These are phyloP conservation scores for Monosporascus sp. DNA, from an alignment of 2,329 filamentous ascomycete species.

Conservation along the genomic window DNA sequence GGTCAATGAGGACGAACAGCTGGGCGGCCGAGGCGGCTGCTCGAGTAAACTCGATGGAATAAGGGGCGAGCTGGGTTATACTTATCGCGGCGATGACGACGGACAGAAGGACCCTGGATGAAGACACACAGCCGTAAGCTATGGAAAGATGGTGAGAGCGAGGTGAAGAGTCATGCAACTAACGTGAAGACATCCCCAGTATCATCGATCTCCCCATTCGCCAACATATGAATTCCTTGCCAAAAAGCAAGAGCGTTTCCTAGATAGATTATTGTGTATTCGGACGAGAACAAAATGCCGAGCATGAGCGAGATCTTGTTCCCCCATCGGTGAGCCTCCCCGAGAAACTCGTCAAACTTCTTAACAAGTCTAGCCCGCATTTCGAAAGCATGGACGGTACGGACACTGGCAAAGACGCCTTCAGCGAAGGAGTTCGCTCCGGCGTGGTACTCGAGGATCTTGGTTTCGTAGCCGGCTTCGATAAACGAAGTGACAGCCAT, in stretches of 20 bases:
- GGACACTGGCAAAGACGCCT: slow-evolving; percentile 31
- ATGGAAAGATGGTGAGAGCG: too few relatives aligned
- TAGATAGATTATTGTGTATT: slow-evolving; percentile 37
- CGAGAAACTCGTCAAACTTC: slow-evolving; percentile 34
- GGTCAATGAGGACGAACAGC: slow-evolving; percentile 33
- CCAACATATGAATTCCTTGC: slow-evolving; percentile 36
- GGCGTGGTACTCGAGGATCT: slow-evolving; percentile 21
- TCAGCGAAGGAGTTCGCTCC: slow-evolving; percentile 32
- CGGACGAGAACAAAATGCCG: slow-evolving; percentile 32
- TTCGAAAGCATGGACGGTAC: slow-evolving; percentile 39
- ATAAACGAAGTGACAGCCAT: slow-evolving; percentile 32
- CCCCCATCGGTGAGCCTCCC: slow-evolving; percentile 30
- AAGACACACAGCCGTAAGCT: not conserved
- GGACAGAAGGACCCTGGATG: slow-evolving; percentile 30
- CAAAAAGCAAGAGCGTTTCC: slow-evolving; percentile 40
- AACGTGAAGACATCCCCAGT: slow-evolving; percentile 36
- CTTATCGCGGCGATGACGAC: slow-evolving; percentile 33
- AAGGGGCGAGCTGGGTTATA: slow-evolving; percentile 31
- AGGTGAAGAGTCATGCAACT: slow-evolving; percentile 1
- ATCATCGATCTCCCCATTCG: slow-evolving; percentile 30
- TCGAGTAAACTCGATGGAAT: slow-evolving; percentile 33
- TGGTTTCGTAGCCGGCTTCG: slow-evolving; percentile 7
- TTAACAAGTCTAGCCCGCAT: slow-evolving; percentile 32
- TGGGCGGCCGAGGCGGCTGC: slow-evolving; percentile 32
- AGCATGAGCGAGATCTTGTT: slow-evolving; percentile 33